Percentiles rank a stretch among this genome's conserved stretches.
phyloP scores from a whole-genome alignment of 257 asterid species.

The Nicotiana attenuata region DNA sequence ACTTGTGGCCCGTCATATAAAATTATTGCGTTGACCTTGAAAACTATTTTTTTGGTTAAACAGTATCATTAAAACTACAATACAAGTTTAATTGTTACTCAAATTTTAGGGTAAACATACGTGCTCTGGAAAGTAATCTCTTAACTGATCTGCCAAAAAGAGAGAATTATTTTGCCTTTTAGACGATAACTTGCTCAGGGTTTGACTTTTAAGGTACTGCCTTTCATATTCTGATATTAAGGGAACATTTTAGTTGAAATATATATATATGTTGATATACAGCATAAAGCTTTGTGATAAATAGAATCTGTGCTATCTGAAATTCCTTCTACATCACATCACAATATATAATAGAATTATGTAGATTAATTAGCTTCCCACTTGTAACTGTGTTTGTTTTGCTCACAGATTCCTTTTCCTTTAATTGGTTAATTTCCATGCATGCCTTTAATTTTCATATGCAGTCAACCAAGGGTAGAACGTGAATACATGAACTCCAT shows the following conservation, averaged over 20 bases:
- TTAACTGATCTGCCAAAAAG: neutral
- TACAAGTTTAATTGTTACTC: no score
- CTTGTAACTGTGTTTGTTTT: neutral
- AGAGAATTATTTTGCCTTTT: neutral
- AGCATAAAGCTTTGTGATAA: neutral
- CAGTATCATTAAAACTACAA: no score
- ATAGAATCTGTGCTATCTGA: constrained; percentile 1
- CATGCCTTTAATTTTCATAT: neutral
- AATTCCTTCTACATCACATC: constrained; percentile 2
- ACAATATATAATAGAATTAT: neutral
- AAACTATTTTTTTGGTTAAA: no score
- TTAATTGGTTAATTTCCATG: neutral
- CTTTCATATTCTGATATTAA: neutral
- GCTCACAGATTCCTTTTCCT: no score
- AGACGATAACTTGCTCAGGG: neutral
- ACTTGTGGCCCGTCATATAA: no score
- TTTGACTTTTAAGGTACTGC: neutral
- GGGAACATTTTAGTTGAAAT: constrained; percentile 1
- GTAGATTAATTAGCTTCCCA: neutral
- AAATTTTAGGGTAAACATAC: no score
- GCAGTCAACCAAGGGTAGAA: neutral
- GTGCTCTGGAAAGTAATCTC: neutral
- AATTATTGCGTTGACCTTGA: no score
- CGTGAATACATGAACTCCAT: neutral
- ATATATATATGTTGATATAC: neutral